Conservation (phyloP, 1,284 basidiomycete genomes). For the Xerocomus amazonicus region DNA sequence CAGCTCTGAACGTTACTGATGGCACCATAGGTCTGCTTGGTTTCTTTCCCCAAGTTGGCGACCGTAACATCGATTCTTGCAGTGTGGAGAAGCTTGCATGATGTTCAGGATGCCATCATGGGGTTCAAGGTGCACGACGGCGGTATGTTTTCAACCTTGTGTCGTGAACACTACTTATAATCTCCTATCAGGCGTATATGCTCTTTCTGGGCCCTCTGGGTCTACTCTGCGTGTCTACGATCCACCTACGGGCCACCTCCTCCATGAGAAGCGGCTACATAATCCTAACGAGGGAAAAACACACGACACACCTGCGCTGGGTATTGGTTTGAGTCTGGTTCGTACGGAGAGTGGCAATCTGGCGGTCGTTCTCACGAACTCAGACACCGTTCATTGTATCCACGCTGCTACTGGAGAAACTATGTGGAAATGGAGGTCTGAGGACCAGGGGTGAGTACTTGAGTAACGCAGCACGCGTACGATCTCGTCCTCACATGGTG, state of each 20-base stretch:
- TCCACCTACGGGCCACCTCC: conserved; percentile 59
- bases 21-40: conserved; percentile 61
- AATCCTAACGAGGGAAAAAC: conserved; percentile 40
- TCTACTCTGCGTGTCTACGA: conserved; percentile 73
- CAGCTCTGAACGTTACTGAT: conserved; percentile 67
- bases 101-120: conserved; percentile 63
- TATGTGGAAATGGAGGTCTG: conserved; percentile 62
- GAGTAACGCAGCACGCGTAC: conserved; percentile 18
- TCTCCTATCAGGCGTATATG: conserved; percentile 53
- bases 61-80: conserved; percentile 11
- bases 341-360: conserved; percentile 1
- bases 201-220: conserved; percentile 75
- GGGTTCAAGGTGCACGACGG: conserved; percentile 62
- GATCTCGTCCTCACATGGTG: background rate
- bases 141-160: conserved; percentile 42
- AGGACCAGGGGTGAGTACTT: conserved; percentile 60
- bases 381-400: conserved; percentile 50
- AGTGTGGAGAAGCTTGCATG: conserved; percentile 84
- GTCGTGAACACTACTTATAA: background rate
- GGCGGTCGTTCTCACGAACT: conserved; percentile 51
- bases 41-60: background rate
- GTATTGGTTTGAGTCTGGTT: conserved; percentile 36
- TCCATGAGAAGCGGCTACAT: conserved; percentile 66
- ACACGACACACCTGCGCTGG: conserved; percentile 49
- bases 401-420: conserved; percentile 46